Evolutionary conservation across 2,329 filamentous ascomycete species (phyloP).

Genomic region (Byssochlamys sp.): DNA sequence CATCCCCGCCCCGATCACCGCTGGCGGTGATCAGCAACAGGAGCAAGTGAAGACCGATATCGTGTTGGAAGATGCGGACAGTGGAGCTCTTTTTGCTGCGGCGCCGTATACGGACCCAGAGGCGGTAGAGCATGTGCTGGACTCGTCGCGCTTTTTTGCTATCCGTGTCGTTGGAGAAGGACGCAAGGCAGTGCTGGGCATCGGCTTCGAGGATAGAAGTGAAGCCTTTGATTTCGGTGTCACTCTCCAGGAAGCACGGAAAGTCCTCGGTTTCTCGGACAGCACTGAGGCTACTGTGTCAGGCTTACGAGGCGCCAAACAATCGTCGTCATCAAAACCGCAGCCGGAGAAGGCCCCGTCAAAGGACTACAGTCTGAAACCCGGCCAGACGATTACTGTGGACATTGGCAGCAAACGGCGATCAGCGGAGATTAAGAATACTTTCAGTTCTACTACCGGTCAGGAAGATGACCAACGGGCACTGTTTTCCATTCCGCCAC

Average conservation of each 20-base stretch:
- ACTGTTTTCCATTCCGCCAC: constrained; percentile 66
- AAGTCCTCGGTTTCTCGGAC: constrained; percentile 55
- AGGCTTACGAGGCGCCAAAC: constrained; percentile 6
- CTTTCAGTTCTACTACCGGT: constrained; percentile 1
- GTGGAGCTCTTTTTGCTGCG: constrained; percentile 70
- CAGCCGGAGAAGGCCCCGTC: constrained; percentile 39
- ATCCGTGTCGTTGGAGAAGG: constrained; percentile 68
- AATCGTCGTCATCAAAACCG: constrained; percentile 23
- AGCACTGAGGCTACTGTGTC: constrained; percentile 13
- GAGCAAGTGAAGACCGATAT: constrained; percentile 62
- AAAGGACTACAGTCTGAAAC: constrained; percentile 75
- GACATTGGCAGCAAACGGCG: constrained; percentile 55
- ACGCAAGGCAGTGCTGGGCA: constrained; percentile 67
- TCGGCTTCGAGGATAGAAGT: constrained; percentile 77
- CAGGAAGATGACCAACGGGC: constrained; percentile 35
- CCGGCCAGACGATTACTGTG: constrained; percentile 79
- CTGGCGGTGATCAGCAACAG: constrained; percentile 23
- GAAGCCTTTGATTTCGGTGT: constrained; percentile 82
- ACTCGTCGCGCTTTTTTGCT: constrained; percentile 77
- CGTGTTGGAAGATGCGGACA: constrained; percentile 65
- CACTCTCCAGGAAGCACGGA: constrained; percentile 66
- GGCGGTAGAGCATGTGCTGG: constrained; percentile 66
- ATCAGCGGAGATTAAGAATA: background rate
- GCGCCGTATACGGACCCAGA: constrained; percentile 61
- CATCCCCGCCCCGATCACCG: constrained; percentile 50